A percentile compares a stretch with the other conserved stretches of the same genome.
phyloP scores from a whole-genome alignment of 331 rosid species.

The Quercus tomentella region DNA sequence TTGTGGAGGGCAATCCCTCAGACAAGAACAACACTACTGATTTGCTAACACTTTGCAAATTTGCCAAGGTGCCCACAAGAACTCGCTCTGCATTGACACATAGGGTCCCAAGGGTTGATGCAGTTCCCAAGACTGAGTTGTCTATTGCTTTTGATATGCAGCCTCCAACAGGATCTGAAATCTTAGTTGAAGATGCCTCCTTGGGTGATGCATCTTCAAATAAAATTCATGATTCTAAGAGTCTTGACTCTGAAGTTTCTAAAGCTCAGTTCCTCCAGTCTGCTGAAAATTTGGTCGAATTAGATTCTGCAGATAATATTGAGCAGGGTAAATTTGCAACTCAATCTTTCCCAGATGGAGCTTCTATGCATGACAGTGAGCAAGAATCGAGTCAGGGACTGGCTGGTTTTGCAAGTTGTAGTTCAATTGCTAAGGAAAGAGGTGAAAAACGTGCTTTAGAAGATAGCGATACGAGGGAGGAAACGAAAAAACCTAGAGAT shows the following conservation, averaged over 20 bases:
- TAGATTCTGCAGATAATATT: conserved; percentile 29
- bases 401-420: conserved; percentile 38
- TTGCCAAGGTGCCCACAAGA: conserved; percentile 79
- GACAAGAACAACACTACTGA: conserved; percentile 37
- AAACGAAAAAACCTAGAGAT: conserved; percentile 54
- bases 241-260: conserved; percentile 38
- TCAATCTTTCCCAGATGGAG: conserved; percentile 46
- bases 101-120: conserved; percentile 47
- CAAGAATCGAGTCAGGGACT: conserved; percentile 35
- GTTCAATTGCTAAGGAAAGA: conserved; percentile 45
- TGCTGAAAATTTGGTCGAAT: conserved; percentile 37
- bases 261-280: conserved; percentile 30
- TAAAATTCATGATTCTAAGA: conserved; percentile 30
- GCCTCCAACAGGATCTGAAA: conserved; percentile 29
- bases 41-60: conserved; percentile 60
- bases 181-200: conserved; percentile 34
- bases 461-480: conserved; percentile 48
- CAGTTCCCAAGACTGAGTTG: conserved; percentile 23
- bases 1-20: conserved; percentile 34
- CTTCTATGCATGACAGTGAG: conserved; percentile 31
- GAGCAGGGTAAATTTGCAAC: conserved; percentile 37
- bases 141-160: conserved; percentile 22
- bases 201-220: conserved; percentile 32
- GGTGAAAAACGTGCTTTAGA: conserved; percentile 64
- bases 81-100: conserved; percentile 57